Percentiles rank a stretch among this genome's conserved stretches.
phyloP scores from a whole-genome alignment of 176 grass and related monocot species.

The Avena insularis region DNA sequence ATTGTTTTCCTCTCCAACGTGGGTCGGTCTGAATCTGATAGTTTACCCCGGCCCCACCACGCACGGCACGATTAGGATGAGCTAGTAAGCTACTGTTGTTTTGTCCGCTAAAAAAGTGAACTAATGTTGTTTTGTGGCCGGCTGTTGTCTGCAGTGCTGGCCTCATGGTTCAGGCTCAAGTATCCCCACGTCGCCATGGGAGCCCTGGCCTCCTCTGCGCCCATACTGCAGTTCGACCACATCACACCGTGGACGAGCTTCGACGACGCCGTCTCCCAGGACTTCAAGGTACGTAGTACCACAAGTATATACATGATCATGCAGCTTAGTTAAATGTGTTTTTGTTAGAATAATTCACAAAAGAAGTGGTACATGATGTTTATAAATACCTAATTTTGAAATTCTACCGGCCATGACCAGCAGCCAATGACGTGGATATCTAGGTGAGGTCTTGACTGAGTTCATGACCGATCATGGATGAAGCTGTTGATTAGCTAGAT shows the following conservation, averaged over 20 bases:
- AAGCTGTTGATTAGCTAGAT: not conserved
- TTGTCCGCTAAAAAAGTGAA: not conserved
- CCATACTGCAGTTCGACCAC: slow-evolving; percentile 85
- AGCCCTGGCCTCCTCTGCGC: slow-evolving; percentile 84
- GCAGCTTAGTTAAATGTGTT: not conserved
- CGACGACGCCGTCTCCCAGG: slow-evolving; percentile 79
- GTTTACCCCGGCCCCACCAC: no score
- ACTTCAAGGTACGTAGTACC: slow-evolving; percentile 66
- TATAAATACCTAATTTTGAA: not conserved
- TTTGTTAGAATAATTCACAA: not conserved
- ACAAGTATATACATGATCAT: not conserved
- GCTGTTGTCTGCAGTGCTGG: slow-evolving; percentile 61
- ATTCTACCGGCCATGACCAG: slow-evolving; percentile 3
- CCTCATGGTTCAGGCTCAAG: slow-evolving; percentile 96
- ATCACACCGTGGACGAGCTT: slow-evolving; percentile 84
- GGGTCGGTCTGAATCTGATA: no score
- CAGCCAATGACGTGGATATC: slow-evolving; percentile 1
- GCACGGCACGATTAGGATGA: not conserved
- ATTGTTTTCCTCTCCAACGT: no score
- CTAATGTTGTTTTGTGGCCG: not conserved
- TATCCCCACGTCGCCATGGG: slow-evolving; percentile 93
- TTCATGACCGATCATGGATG: not conserved
- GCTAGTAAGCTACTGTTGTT: not conserved
- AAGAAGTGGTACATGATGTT: not conserved
- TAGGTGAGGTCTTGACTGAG: not conserved